Evolutionary conservation across 345 rosid species (phyloP).

Genomic region (Cardamine resedifolia): DNA sequence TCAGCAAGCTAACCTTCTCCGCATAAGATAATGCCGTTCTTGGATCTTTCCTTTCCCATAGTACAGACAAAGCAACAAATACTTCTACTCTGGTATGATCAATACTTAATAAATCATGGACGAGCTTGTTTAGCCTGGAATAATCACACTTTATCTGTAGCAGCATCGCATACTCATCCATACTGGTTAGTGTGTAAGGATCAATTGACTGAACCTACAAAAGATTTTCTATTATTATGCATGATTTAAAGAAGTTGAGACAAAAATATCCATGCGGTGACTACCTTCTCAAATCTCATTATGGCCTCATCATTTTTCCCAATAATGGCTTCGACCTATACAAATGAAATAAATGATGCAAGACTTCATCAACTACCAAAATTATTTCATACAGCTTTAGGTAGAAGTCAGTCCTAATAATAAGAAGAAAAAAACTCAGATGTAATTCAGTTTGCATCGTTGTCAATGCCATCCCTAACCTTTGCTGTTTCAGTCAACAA

Average conservation of each 20-base stretch:
- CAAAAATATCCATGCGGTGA: neutral
- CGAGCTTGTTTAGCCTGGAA: conserved; percentile 78
- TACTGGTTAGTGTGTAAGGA: conserved; percentile 77
- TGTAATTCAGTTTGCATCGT: neutral
- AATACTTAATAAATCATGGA: conserved; percentile 84
- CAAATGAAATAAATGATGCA: conserved; percentile 35
- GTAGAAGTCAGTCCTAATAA: neutral
- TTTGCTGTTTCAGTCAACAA: conserved; percentile 92
- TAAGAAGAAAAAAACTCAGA: neutral
- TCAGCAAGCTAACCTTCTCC: too few relatives aligned
- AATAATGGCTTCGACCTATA: conserved; percentile 88
- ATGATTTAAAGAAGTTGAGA: neutral
- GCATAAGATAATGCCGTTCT: conserved; percentile 83
- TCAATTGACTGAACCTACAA: too few relatives aligned
- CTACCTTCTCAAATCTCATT: conserved; percentile 89
- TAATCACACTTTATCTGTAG: conserved; percentile 80
- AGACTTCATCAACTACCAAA: conserved; percentile 28
- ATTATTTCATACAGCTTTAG: conserved; percentile 19
- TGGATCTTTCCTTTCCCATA: conserved; percentile 90
- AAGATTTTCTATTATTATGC: too few relatives aligned
- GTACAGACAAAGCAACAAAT: conserved; percentile 80
- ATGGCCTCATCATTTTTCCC: conserved; percentile 95
- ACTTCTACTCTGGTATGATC: conserved; percentile 90
- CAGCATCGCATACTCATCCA: conserved; percentile 99
- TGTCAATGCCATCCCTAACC: conserved; percentile 47